Percentiles rank a stretch among this genome's conserved stretches.
phyloP scores from a whole-genome alignment of 2,329 filamentous ascomycete species.

The Thelonectria discophora region DNA sequence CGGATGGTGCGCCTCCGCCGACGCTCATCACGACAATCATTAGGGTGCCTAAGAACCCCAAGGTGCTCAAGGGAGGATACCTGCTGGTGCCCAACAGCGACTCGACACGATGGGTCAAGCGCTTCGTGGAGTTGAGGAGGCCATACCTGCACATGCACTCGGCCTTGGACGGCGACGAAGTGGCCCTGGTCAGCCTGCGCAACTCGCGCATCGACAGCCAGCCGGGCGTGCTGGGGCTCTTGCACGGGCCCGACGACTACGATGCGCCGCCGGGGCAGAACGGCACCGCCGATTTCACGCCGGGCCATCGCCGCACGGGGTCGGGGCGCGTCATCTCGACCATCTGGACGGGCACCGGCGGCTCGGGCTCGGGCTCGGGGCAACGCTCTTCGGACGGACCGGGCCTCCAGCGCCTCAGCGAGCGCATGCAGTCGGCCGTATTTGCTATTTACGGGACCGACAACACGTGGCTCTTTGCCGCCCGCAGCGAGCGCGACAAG shows the following conservation, averaged over 20 bases:
- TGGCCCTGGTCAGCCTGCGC: slow-evolving; percentile 86
- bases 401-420: slow-evolving; percentile 63
- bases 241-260: slow-evolving; percentile 62
- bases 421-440: slow-evolving; percentile 73
- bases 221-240: slow-evolving; percentile 82
- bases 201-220: slow-evolving; percentile 93
- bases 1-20: slow-evolving; percentile 60
- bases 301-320: slow-evolving; percentile 58
- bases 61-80: slow-evolving; percentile 85
- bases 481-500: slow-evolving; percentile 88
- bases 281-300: slow-evolving; percentile 50
- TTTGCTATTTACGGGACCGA: slow-evolving; percentile 95
- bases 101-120: slow-evolving; percentile 85
- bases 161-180: slow-evolving; percentile 85
- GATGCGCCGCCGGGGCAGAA: slow-evolving; percentile 47
- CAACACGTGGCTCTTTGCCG: slow-evolving; percentile 95
- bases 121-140: slow-evolving; percentile 89
- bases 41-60: slow-evolving; percentile 80
- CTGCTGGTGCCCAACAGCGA: slow-evolving; percentile 85
- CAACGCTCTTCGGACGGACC: slow-evolving; percentile 39
- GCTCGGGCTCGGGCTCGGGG: slow-evolving; percentile 36
- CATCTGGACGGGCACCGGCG: slow-evolving; percentile 59
- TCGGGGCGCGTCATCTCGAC: slow-evolving; percentile 65
- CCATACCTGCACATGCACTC: slow-evolving; percentile 94
- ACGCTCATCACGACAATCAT: slow-evolving; percentile 80